phyloP scores from a whole-genome alignment of 768 basidiomycete species.

The Trametes punicea region DNA sequence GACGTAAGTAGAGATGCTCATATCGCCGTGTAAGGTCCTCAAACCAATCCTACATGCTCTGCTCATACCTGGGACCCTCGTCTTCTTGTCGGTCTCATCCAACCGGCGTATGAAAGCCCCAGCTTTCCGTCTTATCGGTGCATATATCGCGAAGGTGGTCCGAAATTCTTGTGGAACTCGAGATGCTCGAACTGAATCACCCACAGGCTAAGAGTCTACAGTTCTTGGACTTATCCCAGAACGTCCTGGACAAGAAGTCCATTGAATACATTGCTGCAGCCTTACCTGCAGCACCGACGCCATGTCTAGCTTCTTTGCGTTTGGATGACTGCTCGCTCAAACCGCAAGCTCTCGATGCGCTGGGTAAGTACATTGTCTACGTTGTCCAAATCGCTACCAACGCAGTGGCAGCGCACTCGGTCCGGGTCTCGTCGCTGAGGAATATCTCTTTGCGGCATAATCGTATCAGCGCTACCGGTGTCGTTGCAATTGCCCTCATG shows the following conservation, averaged over 20 bases:
- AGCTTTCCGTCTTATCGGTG: constrained; percentile 77
- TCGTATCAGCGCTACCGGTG: constrained; percentile 78
- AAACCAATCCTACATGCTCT: constrained; percentile 91
- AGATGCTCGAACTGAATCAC: not conserved
- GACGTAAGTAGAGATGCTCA: not conserved
- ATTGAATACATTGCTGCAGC: constrained; percentile 79
- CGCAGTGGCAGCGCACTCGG: constrained; percentile 62
- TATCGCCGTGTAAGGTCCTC: constrained; percentile 48
- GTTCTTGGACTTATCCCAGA: constrained; percentile 90
- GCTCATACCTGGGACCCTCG: constrained; percentile 76
- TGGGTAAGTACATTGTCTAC: constrained; percentile 54
- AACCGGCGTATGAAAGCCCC: constrained; percentile 75
- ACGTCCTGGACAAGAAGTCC: constrained; percentile 75
- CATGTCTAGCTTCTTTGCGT: constrained; percentile 71
- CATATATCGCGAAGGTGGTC: constrained; percentile 70
- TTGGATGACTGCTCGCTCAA: constrained; percentile 84
- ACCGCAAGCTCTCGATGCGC: constrained; percentile 68
- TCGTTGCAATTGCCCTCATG: constrained; percentile 92
- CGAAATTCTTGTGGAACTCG: too few relatives aligned
- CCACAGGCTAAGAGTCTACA: constrained; percentile 68
- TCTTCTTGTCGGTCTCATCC: constrained; percentile 81
- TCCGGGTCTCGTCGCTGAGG: constrained; percentile 78
- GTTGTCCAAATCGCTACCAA: not conserved
- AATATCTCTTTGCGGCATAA: constrained; percentile 92
- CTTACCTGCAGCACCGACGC: constrained; percentile 49